Conservation (phyloP, 345 rosid genomes). For the Rhizophora apiculata region DNA sequence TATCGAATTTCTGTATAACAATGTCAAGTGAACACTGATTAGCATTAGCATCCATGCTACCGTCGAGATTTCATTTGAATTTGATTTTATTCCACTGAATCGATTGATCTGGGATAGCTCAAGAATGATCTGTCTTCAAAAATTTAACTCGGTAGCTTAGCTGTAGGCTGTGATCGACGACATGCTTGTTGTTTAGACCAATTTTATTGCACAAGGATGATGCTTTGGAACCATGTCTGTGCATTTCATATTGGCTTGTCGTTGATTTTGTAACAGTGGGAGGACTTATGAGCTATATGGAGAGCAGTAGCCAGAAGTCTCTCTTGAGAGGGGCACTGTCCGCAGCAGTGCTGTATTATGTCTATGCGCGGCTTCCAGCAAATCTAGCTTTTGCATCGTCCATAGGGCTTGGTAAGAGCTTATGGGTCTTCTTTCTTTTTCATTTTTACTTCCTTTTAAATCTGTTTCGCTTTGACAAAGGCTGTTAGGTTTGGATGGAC, state of each 20-base stretch:
- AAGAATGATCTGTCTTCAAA: no score
- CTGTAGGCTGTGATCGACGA: neutral
- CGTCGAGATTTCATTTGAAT: neutral
- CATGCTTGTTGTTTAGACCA: neutral
- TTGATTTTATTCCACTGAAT: neutral
- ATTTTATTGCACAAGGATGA: neutral
- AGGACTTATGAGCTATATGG: constrained; percentile 77
- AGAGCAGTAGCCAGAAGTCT: constrained; percentile 89
- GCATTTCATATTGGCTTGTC: neutral
- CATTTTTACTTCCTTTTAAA: no score
- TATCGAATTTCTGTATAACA: no score
- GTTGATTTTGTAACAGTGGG: constrained; percentile 49
- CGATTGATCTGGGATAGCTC: neutral
- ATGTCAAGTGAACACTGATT: no score
- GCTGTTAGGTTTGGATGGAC: no score
- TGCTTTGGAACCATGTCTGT: neutral
- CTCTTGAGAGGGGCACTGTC: constrained; percentile 71
- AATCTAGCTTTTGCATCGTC: constrained; percentile 73
- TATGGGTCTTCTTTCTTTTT: neutral
- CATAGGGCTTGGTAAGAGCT: constrained; percentile 68
- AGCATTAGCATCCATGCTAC: no score
- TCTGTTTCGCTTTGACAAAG: no score
- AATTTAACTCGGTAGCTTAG: no score
- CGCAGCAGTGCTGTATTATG: constrained; percentile 62
- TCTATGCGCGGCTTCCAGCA: constrained; percentile 63